These are phyloP conservation scores for Leccinum rimulosum DNA, from an alignment of 768 basidiomycete genomes.

Conservation along the genomic window DNA sequence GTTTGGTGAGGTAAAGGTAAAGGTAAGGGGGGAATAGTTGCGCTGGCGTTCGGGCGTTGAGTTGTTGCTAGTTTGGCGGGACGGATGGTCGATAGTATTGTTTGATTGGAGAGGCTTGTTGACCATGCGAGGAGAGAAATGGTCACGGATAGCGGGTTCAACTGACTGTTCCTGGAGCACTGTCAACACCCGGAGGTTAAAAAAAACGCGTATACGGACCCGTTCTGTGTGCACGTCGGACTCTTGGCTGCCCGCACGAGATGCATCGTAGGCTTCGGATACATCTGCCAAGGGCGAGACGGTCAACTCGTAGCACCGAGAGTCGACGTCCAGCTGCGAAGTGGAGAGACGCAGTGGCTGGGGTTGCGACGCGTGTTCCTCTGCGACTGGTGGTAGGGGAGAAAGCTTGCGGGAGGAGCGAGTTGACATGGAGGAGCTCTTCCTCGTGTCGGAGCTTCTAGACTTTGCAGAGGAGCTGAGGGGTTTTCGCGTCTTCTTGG, in stretches of 20 bases:
- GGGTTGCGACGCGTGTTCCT: constrained; percentile 42
- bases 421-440: constrained; percentile 26
- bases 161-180: constrained; percentile 46
- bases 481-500: constrained; percentile 61
- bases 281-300: constrained; percentile 79
- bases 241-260: constrained; percentile 35
- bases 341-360: constrained; percentile 27
- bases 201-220: constrained; percentile 36
- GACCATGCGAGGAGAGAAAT: constrained; percentile 34
- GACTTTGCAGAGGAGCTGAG: constrained; percentile 22
- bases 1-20: constrained; percentile 77
- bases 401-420: constrained; percentile 46
- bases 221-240: constrained; percentile 45
- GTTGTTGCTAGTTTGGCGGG: constrained; percentile 65
- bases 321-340: constrained; percentile 57
- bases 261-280: constrained; percentile 60
- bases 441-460: constrained; percentile 36
- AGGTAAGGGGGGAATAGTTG: constrained; percentile 56
- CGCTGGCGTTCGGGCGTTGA: constrained; percentile 73
- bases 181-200: background rate
- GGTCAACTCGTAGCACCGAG: constrained; percentile 78
- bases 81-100: constrained; percentile 43
- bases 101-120: constrained; percentile 31
- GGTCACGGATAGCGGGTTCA: constrained; percentile 59
- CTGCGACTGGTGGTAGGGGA: constrained; percentile 60